These are phyloP conservation scores for Silene coronaria DNA, from an alignment of 179 eudicot genomes.

Conservation along the genomic window DNA sequence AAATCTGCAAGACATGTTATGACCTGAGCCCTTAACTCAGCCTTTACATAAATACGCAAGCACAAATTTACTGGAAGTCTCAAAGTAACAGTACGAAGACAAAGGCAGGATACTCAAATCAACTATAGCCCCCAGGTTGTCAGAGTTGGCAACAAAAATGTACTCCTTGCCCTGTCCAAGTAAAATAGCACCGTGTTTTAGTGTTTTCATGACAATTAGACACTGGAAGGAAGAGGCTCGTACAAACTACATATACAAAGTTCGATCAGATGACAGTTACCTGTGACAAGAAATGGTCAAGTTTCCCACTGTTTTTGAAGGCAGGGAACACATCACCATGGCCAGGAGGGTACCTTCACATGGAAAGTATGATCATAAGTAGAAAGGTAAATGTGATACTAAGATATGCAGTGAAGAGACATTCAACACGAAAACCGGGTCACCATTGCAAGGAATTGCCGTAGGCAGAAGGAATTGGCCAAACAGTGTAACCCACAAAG, in stretches of 20 bases:
- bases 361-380: conserved; percentile 19
- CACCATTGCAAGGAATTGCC: background rate
- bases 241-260: background rate
- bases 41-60: background rate
- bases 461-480: background rate
- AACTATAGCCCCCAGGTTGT: conserved; percentile 92
- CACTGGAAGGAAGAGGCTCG: background rate
- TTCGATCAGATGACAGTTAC: conserved; percentile 25
- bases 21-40: background rate
- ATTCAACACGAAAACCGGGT: background rate
- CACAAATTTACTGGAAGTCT: conserved; percentile 5
- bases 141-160: conserved; percentile 92
- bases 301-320: conserved; percentile 93
- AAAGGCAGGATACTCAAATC: conserved; percentile 89
- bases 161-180: conserved; percentile 89
- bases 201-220: background rate
- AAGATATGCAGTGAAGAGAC: background rate
- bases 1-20: background rate
- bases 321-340: conserved; percentile 98
- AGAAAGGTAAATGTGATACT: background rate
- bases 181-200: background rate
- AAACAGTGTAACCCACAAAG: background rate
- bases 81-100: conserved; percentile 1
- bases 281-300: conserved; percentile 82
- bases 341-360: conserved; percentile 98